phyloP scores from a whole-genome alignment of 176 grass and related monocot species.

The Oryza nivara region DNA sequence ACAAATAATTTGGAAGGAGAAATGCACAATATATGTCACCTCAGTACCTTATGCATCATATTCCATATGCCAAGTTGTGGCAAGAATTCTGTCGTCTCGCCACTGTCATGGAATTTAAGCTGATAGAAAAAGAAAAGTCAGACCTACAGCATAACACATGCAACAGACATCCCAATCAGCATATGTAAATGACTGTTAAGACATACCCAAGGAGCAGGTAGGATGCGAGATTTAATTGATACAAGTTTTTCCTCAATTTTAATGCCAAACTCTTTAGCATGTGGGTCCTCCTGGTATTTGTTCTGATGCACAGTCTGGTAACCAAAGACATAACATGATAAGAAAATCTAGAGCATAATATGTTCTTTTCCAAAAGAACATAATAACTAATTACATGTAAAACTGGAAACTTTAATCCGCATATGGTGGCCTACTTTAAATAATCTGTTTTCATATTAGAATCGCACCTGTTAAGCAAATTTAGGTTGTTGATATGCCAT shows the following conservation, averaged over 20 bases:
- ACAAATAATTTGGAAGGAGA: no score
- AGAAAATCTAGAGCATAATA: no score
- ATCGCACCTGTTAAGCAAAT: no score
- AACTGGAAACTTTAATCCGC: no score
- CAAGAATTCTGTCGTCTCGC: conserved; percentile 41
- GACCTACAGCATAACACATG: not conserved
- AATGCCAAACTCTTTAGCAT: conserved; percentile 29
- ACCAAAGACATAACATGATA: conserved; percentile 1
- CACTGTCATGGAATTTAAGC: conserved; percentile 73
- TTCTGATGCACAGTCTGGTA: conserved; percentile 63
- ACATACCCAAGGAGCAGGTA: conserved; percentile 65
- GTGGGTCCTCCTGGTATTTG: conserved; percentile 63
- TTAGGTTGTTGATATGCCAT: no score
- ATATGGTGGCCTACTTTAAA: no score
- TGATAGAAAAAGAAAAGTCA: conserved; percentile 22
- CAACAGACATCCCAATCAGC: not conserved
- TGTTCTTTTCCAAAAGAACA: no score
- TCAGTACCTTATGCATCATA: no score
- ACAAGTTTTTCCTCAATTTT: conserved; percentile 56
- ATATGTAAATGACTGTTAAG: not conserved
- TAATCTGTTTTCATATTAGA: no score
- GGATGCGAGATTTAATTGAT: conserved; percentile 63
- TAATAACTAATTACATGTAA: no score
- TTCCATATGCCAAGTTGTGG: no score
- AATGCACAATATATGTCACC: no score